These are phyloP conservation scores for Zea mays DNA, from an alignment of 176 grass and related monocot genomes.

Conservation along the genomic window DNA sequence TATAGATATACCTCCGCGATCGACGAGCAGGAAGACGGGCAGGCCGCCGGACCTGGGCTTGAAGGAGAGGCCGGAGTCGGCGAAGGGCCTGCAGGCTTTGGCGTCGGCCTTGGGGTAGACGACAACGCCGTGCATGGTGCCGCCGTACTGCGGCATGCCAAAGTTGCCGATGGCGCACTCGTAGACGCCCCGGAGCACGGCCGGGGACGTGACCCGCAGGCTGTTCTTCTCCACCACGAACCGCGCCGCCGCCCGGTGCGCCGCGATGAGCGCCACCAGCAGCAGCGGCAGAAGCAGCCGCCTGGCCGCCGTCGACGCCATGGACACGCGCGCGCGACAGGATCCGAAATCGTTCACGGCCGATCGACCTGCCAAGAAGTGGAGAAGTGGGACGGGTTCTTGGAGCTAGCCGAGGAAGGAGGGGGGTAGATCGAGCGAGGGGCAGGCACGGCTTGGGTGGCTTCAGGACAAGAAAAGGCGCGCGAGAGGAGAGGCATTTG, in stretches of 20 bases:
- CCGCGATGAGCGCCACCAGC: not conserved
- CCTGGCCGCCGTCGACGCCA: not conserved
- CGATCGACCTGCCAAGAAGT: not conserved
- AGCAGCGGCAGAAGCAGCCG: not conserved
- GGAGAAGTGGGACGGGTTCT: not conserved
- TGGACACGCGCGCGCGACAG: not conserved
- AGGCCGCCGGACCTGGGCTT: slow-evolving; percentile 58
- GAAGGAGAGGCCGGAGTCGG: slow-evolving; percentile 63
- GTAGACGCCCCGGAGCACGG: slow-evolving; percentile 60
- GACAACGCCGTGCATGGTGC: slow-evolving; percentile 78
- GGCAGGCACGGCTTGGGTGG: slow-evolving; percentile 16
- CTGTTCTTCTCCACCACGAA: slow-evolving; percentile 96
- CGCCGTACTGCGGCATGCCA: slow-evolving; percentile 84
- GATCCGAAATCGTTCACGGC: not conserved
- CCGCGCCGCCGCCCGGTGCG: slow-evolving; percentile 38
- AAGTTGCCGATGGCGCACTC: slow-evolving; percentile 93
- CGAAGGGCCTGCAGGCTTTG: slow-evolving; percentile 62
- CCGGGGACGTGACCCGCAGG: slow-evolving; percentile 73
- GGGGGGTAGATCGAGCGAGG: too few species aligned
- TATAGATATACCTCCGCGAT: slow-evolving; percentile 54
- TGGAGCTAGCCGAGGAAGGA: too few species aligned
- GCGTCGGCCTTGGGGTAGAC: slow-evolving; percentile 74
- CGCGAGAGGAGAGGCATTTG: slow-evolving; percentile 14
- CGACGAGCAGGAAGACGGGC: slow-evolving; percentile 76
- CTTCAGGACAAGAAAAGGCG: slow-evolving; percentile 27